Conservation (phyloP, 192 early-diverging fungal genomes). For the Coemansia umbellata region DNA sequence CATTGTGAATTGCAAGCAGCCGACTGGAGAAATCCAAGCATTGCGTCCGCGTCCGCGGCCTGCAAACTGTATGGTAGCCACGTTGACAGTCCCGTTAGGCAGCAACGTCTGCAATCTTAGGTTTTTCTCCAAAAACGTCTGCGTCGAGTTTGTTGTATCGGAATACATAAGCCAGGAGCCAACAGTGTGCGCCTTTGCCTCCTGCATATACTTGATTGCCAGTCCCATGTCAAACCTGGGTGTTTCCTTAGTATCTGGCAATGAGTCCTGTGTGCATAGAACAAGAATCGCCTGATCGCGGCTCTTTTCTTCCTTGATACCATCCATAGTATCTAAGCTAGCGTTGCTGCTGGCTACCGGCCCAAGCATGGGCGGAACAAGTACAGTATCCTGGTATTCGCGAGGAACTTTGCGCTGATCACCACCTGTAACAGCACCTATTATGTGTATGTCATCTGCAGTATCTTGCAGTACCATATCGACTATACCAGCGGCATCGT, state of each 20-base stretch:
- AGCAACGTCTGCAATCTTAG: conserved; percentile 58
- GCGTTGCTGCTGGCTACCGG: not conserved
- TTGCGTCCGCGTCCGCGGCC: conserved; percentile 91
- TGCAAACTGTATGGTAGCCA: conserved; percentile 77
- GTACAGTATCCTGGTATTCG: conserved; percentile 24
- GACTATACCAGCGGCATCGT: conserved; percentile 2
- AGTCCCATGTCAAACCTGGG: conserved; percentile 58
- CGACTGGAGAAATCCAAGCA: conserved; percentile 90
- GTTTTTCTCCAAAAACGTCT: conserved; percentile 93
- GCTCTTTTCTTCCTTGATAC: conserved; percentile 1
- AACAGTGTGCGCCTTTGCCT: conserved; percentile 50
- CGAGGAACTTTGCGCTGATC: conserved; percentile 22
- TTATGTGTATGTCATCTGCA: conserved; percentile 39
- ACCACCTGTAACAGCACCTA: conserved; percentile 12
- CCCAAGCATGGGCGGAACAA: not conserved
- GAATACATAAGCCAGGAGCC: conserved; percentile 79
- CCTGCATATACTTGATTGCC: conserved; percentile 52
- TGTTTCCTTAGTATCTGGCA: conserved; percentile 49
- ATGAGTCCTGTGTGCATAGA: conserved; percentile 37
- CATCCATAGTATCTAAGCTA: not conserved
- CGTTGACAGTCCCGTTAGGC: conserved; percentile 76
- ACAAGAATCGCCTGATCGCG: conserved; percentile 34
- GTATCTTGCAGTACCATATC: conserved; percentile 30
- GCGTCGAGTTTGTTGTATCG: conserved; percentile 78
- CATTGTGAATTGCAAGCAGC: conserved; percentile 85